Evolutionary conservation across 352 stramenopile species (phyloP), one percentile per base, ranked within the genome.

Genomic region (Globisporangium echinulatum): DNA sequence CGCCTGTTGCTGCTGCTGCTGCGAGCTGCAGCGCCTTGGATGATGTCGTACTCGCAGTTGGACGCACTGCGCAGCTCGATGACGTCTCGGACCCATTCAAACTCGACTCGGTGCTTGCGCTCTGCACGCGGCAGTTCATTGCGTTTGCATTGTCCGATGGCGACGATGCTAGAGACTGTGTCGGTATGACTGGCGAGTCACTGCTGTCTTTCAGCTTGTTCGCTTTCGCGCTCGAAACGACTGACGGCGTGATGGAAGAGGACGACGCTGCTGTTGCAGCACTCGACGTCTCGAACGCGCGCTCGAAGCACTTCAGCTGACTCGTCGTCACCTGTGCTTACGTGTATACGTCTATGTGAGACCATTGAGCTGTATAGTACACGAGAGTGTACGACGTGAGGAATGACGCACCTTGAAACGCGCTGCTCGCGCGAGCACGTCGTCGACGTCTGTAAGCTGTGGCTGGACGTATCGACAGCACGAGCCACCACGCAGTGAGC

Each of bases 251-350:
- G 25, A 33, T 33, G 25, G 2, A 33, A 33, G 25, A 33, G 25
- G 25, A 33, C 25, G 25, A 3, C 25, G 25, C 25, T 33, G 25
- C 25, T 13, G 56, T 9, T 1, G 49, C 10, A 13, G 44, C 25
- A 14, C 50, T 63, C 19, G 66, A 46, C 19, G 59, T 25, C 39
- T 79, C 72, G 52, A 70, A 79, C 4, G 77, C 70, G 8, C 68
- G 38, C 40, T 74, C 15, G 58, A 46, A 79, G 56, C 4, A 46
- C 56, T 55, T 68, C 15, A 84, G 46, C 33, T 70, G 64, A 13
- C 54, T 52, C 36, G 79, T 67, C 3, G 74, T 73, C 14, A 84
- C 59, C 63, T 70, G 36, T 1, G 14, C 15, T 25, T 17, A 36
- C 39, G 49, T 38, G 46, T 9, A 15, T n/a, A 19, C 37, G 49